phyloP scores from a whole-genome alignment of 2,329 filamentous ascomycete species.

The Ophiocordyceps camponoti-saundersi region DNA sequence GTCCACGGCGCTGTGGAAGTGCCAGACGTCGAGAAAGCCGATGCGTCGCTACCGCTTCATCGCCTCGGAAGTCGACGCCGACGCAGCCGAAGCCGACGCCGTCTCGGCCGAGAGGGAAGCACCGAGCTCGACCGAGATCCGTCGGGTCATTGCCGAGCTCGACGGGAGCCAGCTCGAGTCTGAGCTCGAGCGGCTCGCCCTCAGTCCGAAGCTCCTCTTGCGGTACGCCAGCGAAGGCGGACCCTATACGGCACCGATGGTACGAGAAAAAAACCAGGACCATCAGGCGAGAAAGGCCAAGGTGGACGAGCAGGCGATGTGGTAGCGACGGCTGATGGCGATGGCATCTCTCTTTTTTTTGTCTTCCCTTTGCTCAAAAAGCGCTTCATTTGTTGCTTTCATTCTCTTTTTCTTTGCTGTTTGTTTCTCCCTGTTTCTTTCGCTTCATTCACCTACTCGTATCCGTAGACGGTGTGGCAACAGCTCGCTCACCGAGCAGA shows the following conservation, averaged over 20 bases:
- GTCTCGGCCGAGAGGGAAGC: neutral
- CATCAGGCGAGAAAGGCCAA: neutral
- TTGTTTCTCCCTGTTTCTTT: neutral
- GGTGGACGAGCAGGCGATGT: neutral
- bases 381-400: no score
- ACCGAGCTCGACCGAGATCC: slow-evolving; percentile 10
- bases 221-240: slow-evolving; percentile 1
- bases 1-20: slow-evolving; percentile 2
- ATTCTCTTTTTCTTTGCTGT: neutral
- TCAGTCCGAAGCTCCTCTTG: slow-evolving; percentile 3
- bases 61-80: no score
- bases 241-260: neutral
- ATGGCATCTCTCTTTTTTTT: neutral
- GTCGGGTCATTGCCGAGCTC: slow-evolving; percentile 4
- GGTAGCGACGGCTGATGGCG: neutral
- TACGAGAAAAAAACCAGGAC: neutral
- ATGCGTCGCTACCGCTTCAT: slow-evolving; percentile 7
- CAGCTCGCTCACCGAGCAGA: neutral
- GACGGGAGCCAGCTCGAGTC: neutral
- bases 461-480: no score
- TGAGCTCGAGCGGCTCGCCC: neutral
- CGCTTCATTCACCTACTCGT: no score
- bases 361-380: neutral
- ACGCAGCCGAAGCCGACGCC: no score
- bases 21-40: slow-evolving; percentile 4